Conservation (phyloP, 768 basidiomycete genomes). For the Kockovaella imperatae region DNA sequence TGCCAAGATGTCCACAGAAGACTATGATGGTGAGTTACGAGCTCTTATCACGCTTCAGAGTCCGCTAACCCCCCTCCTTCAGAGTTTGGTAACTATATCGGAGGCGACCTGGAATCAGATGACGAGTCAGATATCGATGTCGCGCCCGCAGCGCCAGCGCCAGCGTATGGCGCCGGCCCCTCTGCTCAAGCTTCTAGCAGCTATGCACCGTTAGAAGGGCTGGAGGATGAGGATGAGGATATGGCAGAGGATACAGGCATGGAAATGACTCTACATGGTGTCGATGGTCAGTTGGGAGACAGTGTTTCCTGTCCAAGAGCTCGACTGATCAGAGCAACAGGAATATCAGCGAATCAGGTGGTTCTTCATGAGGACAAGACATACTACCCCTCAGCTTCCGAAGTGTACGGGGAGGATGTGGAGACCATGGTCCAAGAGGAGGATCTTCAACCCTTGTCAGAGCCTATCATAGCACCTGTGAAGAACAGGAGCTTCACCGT, state of each 20-base stretch:
- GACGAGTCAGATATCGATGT: conserved; percentile 52
- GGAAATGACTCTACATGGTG: conserved; percentile 37
- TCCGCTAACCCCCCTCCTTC: background rate
- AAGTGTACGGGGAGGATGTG: conserved; percentile 87
- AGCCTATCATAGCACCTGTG: conserved; percentile 90
- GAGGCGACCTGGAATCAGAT: conserved; percentile 86
- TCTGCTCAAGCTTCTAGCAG: conserved; percentile 46
- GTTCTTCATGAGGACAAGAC: conserved; percentile 95
- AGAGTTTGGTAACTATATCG: conserved; percentile 95
- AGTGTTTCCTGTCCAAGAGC: background rate
- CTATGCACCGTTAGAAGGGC: conserved; percentile 67
- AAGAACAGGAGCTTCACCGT: conserved; percentile 91
- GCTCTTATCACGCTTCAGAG: conserved; percentile 1
- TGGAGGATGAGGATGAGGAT: conserved; percentile 59
- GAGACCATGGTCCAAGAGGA: conserved; percentile 98
- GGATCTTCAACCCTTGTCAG: conserved; percentile 86
- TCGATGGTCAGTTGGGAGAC: conserved; percentile 26
- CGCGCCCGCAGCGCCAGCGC: conserved; percentile 45
- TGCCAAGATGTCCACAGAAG: conserved; percentile 45
- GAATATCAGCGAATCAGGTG: conserved; percentile 42
- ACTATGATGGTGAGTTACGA: conserved; percentile 41
- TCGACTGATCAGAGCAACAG: conserved; percentile 8
- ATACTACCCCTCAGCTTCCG: conserved; percentile 87
- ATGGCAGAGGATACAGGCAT: conserved; percentile 43
- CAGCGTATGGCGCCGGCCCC: too few relatives aligned